Percentiles rank a stretch among this genome's conserved stretches.
These are phyloP conservation scores for Leccinum insolens DNA, from an alignment of 1,284 basidiomycete species.

Conservation along the genomic window DNA sequence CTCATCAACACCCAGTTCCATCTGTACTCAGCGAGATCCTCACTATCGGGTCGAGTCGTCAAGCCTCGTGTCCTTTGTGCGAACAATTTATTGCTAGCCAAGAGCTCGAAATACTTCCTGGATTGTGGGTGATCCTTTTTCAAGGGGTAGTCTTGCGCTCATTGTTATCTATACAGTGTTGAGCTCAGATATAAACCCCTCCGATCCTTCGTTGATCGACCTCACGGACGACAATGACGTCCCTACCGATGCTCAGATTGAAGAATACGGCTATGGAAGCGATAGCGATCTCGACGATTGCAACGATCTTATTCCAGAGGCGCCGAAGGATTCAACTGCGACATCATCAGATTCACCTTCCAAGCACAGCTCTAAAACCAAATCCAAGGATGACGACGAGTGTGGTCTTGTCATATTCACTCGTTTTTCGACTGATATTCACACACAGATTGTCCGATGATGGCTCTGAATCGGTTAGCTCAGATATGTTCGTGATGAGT, in stretches of 20 bases:
- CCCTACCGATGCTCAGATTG: neutral
- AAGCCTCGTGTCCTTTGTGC: constrained; percentile 2
- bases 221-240: neutral
- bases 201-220: neutral
- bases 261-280: neutral
- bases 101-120: neutral
- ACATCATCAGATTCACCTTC: neutral
- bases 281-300: neutral
- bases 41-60: neutral
- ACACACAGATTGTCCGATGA: neutral
- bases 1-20: constrained; percentile 1
- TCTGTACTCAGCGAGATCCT: neutral
- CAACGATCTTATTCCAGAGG: neutral
- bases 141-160: neutral
- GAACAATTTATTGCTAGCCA: neutral
- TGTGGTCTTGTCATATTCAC: neutral
- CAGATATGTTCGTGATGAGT: neutral
- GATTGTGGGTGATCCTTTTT: neutral
- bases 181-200: neutral
- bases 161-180: neutral
- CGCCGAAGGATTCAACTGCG: neutral
- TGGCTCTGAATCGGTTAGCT: neutral
- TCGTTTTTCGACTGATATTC: neutral
- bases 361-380: neutral
- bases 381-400: neutral